phyloP scores from a whole-genome alignment of 2,329 filamentous ascomycete genomes.

The Ophiostoma angusticollis region DNA sequence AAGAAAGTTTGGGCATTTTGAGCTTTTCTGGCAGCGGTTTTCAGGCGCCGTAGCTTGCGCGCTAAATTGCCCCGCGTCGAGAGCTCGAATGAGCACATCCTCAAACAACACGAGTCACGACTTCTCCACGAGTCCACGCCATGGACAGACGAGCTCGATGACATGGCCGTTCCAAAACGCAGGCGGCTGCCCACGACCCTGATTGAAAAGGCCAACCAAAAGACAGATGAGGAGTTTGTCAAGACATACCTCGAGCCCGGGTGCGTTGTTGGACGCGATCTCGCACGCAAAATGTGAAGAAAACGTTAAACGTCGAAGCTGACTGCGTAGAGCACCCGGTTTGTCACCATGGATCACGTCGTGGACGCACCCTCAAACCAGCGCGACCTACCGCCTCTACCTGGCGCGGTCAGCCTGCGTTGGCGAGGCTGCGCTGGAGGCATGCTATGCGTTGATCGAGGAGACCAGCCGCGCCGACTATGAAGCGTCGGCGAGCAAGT shows the following conservation, averaged over 20 bases:
- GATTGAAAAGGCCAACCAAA: conserved; percentile 36
- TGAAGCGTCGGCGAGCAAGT: conserved; percentile 46
- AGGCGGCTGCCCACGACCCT: conserved; percentile 17
- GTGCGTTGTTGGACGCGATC: too few relatives aligned
- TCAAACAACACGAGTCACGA: background rate
- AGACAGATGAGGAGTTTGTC: conserved; percentile 35
- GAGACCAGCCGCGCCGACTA: conserved; percentile 54
- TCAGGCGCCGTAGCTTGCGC: too few relatives aligned
- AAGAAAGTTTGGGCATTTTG: too few relatives aligned
- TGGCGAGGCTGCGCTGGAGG: conserved; percentile 30
- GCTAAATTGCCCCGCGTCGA: background rate
- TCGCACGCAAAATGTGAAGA: conserved; percentile 15
- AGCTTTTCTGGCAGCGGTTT: too few relatives aligned
- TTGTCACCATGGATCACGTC: conserved; percentile 16
- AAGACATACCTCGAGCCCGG: conserved; percentile 32
- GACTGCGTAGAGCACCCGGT: background rate
- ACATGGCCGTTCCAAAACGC: conserved; percentile 10
- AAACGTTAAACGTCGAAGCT: too few relatives aligned
- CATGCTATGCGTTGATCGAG: conserved; percentile 46
- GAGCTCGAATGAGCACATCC: background rate
- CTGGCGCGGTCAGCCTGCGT: conserved; percentile 31
- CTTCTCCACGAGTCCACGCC: background rate
- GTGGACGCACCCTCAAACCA: conserved; percentile 40
- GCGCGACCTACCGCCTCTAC: conserved; percentile 28
- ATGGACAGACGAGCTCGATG: background rate